Base-by-base conservation (phyloP, 257 asterid genomes). In the Nicotiana paniculata region DNA sequence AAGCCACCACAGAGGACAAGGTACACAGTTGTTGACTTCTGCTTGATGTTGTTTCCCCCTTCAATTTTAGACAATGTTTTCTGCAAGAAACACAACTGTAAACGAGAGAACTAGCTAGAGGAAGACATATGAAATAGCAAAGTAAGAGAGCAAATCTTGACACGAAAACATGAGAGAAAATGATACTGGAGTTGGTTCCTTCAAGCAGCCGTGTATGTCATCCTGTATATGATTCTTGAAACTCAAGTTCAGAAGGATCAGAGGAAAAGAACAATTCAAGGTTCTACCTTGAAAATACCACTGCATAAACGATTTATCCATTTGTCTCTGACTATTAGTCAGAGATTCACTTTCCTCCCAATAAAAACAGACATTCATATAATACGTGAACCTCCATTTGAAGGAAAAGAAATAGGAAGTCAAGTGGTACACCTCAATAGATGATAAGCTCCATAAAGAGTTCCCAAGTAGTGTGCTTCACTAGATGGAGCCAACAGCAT, bases 1-100 rank as follows among this genome's bases (percentile, higher is more conserved):
- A 82, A 83, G 69, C 92, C 94, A 87, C 94, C 48, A 84, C 92
- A 91, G 79, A 92, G 97, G 84, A 91, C 94, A 79, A 91, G 93
- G 87, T 91, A 91, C 30, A 92, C 90, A 55, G 94, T 92, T 39
- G 48, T 39, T 10, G 96, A 89, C 89, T 90, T 91, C 84, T 89
- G 87, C 87, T 91, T 92, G 81, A 91, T 91, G 80, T 88, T 90
- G 54, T 86, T 88, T 43, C 2, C 51, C 51, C 3, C 48, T 43
- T 43, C 51, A 43, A 43, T 43, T 43, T 11, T 43, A 35, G 16
- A 33, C 53, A 18, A 35, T 35, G 17, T n/a, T 10, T 16, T 66
- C 75, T 7, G 26, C 75, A 33, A 43, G 11, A 43, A 66, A 33
- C 9, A 51, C 53, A 67, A 67, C 12, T 67, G n/a, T 17, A 67